A percentile compares a stretch with the other conserved stretches of the same genome.
Conservation (phyloP, 1,284 basidiomycete species). For the Salmacisia buchloeana region DNA sequence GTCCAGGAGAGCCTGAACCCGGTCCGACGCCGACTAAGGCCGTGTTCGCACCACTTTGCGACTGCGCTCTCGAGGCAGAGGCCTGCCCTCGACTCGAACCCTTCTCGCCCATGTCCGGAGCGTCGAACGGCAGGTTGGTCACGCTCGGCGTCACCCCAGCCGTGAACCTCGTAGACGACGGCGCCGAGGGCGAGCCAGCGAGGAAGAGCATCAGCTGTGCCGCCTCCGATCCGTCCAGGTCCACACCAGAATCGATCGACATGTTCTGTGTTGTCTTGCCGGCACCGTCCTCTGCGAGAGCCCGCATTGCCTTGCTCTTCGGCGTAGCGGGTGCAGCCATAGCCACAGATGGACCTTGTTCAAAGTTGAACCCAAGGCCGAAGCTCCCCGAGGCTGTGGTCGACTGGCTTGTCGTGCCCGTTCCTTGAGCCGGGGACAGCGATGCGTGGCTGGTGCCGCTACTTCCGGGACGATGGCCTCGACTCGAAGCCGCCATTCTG, state of each 20-base stretch:
- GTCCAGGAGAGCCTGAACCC: neutral
- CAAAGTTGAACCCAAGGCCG: neutral
- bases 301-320: neutral
- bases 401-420: neutral
- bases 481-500: too few species aligned
- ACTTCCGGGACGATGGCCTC: too few species aligned
- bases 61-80: neutral
- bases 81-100: neutral
- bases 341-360: neutral
- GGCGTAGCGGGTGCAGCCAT: neutral
- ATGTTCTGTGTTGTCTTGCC: neutral
- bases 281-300: neutral
- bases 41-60: neutral
- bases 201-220: conserved; percentile 6
- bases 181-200: conserved; percentile 1
- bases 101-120: neutral
- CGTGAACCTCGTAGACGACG: neutral
- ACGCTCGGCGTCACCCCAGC: conserved; percentile 1
- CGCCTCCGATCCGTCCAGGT: conserved; percentile 5
- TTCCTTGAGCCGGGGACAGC: too few species aligned
- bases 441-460: too few species aligned
- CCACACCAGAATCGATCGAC: neutral
- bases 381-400: neutral
- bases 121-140: neutral
- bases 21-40: neutral